Percentiles rank a stretch among this genome's conserved stretches.
phyloP scores from a whole-genome alignment of 108 stramenopile species.

The Hondaea fermentalgiana region DNA sequence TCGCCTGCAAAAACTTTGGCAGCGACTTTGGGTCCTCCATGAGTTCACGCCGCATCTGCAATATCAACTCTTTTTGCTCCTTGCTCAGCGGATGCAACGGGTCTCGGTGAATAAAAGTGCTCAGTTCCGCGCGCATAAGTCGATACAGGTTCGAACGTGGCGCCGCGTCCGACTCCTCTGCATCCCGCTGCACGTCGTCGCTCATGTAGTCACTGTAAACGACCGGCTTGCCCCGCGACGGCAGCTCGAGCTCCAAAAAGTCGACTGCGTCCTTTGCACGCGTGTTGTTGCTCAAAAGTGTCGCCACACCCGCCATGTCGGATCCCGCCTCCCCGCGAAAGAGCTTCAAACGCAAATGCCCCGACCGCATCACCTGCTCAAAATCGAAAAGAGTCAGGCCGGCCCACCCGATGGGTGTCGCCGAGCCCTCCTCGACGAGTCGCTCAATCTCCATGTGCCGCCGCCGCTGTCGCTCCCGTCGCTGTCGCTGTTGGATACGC shows the following conservation, averaged over 20 bases:
- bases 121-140: background rate
- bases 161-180: background rate
- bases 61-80: constrained; percentile 27
- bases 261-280: background rate
- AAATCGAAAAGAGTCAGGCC: background rate
- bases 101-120: background rate
- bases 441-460: background rate
- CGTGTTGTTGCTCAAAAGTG: background rate
- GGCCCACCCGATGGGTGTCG: constrained; percentile 1
- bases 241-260: background rate
- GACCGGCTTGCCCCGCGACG: background rate
- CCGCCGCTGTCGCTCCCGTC: too few relatives aligned
- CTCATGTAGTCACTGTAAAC: background rate
- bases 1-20: constrained; percentile 30
- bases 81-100: background rate
- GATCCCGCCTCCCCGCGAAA: background rate
- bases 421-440: background rate
- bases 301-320: background rate
- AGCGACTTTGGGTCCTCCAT: background rate
- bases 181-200: background rate
- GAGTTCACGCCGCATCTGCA: constrained; percentile 7
- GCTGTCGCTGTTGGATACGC: background rate
- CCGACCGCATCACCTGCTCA: background rate
- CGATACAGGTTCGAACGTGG: too few relatives aligned
- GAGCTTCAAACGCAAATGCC: background rate